These are phyloP conservation scores for Diaporthe longicolla DNA, from an alignment of 2,329 filamentous ascomycete species.

Conservation along the genomic window DNA sequence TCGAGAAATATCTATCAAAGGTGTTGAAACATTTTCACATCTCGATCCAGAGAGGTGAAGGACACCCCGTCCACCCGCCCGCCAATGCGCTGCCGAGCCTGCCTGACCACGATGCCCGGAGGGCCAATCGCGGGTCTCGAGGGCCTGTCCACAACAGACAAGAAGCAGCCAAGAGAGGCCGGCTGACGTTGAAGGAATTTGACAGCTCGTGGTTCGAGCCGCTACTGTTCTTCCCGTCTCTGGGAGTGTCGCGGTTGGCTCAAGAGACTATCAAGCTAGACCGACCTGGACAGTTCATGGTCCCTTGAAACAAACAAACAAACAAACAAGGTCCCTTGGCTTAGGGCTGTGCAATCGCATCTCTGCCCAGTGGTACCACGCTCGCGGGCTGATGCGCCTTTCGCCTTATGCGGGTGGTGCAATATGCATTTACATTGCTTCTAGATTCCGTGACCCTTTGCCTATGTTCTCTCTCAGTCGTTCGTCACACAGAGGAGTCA, in stretches of 20 bases:
- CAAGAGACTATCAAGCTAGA: constrained; percentile 3
- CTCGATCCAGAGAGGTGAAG: background rate
- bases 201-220: constrained; percentile 26
- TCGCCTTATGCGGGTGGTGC: background rate
- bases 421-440: background rate
- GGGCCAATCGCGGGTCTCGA: background rate
- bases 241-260: constrained; percentile 14
- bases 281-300: background rate
- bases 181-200: background rate
- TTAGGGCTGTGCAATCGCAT: constrained; percentile 20
- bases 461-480: background rate
- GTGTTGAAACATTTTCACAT: constrained; percentile 4
- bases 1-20: constrained; percentile 7
- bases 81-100: constrained; percentile 9
- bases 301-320: constrained; percentile 34
- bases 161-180: background rate
- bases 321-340: constrained; percentile 12
- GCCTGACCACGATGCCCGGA: background rate
- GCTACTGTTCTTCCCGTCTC: background rate
- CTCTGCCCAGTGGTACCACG: background rate
- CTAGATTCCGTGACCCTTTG: background rate
- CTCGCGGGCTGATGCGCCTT: background rate
- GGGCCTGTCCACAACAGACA: background rate
- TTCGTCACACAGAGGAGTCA: background rate
- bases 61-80: background rate